These are phyloP conservation scores for Cucurbita pepo DNA, from an alignment of 306 rosid species.

Conservation along the genomic window DNA sequence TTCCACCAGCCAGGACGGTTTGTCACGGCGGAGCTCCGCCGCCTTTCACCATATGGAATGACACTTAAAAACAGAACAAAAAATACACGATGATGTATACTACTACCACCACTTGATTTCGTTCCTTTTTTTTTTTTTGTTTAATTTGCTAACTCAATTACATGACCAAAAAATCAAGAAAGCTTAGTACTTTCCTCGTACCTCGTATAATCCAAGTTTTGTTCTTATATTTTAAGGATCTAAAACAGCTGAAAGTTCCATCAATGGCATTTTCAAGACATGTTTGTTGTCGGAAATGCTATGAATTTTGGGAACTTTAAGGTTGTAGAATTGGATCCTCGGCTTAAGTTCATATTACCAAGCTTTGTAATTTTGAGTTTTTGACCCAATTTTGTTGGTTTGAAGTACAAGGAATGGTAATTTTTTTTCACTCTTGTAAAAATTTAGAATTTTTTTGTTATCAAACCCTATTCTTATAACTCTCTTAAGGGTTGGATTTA, in stretches of 20 bases:
- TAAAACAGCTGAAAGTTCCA: conserved; percentile 12
- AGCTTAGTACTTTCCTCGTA: not conserved
- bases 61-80: conserved; percentile 14
- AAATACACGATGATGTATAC: not conserved
- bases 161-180: not conserved
- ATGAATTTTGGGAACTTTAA: conserved; percentile 29
- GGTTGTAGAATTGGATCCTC: conserved; percentile 15
- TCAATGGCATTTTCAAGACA: conserved; percentile 14
- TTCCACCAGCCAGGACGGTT: conserved; percentile 47
- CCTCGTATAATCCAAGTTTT: not conserved
- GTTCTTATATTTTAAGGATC: conserved; percentile 6
- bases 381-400: not conserved
- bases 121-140: not conserved
- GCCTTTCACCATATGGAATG: conserved; percentile 61
- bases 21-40: conserved; percentile 36
- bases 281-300: conserved; percentile 17
- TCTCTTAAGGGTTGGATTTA: too few species aligned
- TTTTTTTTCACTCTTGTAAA: not conserved
- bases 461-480: too few species aligned
- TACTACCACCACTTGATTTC: not conserved
- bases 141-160: not conserved
- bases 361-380: conserved; percentile 26
- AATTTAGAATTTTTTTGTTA: too few species aligned
- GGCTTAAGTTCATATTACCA: conserved; percentile 8
- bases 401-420: not conserved